A percentile compares a stretch with the other conserved stretches of the same genome.
phyloP scores from a whole-genome alignment of 1,139 yeast genomes.

The Lodderomyces pseudojiufengensis region DNA sequence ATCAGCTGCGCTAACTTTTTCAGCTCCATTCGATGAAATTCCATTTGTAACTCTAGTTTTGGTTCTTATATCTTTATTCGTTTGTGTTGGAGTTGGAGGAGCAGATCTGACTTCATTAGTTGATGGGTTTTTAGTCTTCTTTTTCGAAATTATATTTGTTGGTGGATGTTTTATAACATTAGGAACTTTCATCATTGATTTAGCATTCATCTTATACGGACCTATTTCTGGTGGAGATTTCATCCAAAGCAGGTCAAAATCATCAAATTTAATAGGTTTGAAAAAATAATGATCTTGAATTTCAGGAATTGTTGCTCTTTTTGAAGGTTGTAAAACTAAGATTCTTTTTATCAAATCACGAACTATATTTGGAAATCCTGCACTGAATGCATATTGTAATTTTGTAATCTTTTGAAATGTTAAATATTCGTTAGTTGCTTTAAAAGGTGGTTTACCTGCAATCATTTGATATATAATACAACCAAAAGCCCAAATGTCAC shows the following conservation, averaged over 20 bases:
- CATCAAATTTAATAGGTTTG: slow-evolving; percentile 59
- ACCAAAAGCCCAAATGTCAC: slow-evolving; percentile 82
- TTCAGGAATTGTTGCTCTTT: slow-evolving; percentile 35
- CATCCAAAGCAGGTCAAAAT: slow-evolving; percentile 65
- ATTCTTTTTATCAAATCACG: slow-evolving; percentile 47
- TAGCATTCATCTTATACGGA: slow-evolving; percentile 58
- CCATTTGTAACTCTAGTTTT: not conserved
- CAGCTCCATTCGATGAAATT: slow-evolving; percentile 7
- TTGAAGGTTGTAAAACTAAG: slow-evolving; percentile 42
- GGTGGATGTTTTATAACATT: slow-evolving; percentile 30
- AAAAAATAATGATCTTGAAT: slow-evolving; percentile 67
- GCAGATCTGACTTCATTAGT: not conserved
- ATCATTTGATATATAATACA: slow-evolving; percentile 74
- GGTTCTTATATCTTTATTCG: not conserved
- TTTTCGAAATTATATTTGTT: slow-evolving; percentile 14
- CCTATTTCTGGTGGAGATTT: slow-evolving; percentile 69
- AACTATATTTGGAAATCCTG: slow-evolving; percentile 45
- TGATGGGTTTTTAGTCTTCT: slow-evolving; percentile 12
- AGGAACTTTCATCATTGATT: slow-evolving; percentile 55
- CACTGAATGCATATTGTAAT: slow-evolving; percentile 63
- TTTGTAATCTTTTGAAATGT: slow-evolving; percentile 54
- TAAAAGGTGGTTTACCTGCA: slow-evolving; percentile 77
- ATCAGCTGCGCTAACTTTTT: slow-evolving; percentile 34
- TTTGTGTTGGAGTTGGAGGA: slow-evolving; percentile 7
- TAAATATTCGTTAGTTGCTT: slow-evolving; percentile 70